Evolutionary conservation across 2,329 filamentous ascomycete genomes (phyloP).

Genomic region (Colletotrichum tabaci): DNA sequence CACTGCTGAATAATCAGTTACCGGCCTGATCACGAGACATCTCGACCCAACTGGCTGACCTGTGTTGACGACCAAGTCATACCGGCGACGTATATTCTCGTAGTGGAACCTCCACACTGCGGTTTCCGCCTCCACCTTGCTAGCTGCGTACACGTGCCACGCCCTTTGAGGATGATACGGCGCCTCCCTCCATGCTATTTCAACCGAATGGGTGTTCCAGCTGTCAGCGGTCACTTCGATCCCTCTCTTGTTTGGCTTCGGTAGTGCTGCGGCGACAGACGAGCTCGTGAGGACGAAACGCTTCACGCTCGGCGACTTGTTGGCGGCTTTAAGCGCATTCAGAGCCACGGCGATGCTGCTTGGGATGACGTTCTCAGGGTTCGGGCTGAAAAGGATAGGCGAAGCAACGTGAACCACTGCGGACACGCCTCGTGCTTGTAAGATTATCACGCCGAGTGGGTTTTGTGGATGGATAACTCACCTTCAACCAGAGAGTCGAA

Average conservation of each 20-base stretch:
- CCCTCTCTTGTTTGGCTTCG: constrained; percentile 15
- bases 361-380: constrained; percentile 58
- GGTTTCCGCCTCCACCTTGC: constrained; percentile 56
- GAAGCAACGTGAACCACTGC: constrained; percentile 52
- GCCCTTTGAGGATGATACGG: constrained; percentile 50
- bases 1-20: constrained; percentile 46
- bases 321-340: constrained; percentile 53
- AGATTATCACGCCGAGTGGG: neutral
- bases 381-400: constrained; percentile 50
- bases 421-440: constrained; percentile 16
- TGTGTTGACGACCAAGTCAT: constrained; percentile 54
- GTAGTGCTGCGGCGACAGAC: constrained; percentile 29
- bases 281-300: constrained; percentile 56
- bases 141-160: constrained; percentile 54
- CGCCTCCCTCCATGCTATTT: constrained; percentile 55
- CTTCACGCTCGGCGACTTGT: constrained; percentile 53
- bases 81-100: constrained; percentile 53
- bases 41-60: constrained; percentile 52
- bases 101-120: constrained; percentile 55
- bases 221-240: constrained; percentile 46
- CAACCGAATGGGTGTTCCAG: constrained; percentile 54
- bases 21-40: no score
- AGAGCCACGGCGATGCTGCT: constrained; percentile 48
- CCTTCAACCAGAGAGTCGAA: constrained; percentile 50
- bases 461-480: constrained; percentile 11